phyloP scores from a whole-genome alignment of 805 yeast genomes.

The Candida suzukii region DNA sequence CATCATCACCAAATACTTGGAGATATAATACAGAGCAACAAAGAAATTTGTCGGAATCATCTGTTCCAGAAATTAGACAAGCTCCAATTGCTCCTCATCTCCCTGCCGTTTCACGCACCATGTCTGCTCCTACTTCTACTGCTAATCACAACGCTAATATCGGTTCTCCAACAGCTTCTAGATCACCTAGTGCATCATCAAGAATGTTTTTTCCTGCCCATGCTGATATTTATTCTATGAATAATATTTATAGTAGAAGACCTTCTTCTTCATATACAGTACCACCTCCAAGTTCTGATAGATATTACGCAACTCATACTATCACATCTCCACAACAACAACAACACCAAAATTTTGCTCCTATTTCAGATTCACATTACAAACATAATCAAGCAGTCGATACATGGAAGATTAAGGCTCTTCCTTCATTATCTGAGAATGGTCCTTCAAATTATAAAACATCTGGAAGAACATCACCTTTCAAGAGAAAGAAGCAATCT shows the following conservation, averaged over 20 bases:
- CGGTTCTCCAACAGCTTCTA: too few relatives aligned
- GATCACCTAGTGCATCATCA: too few relatives aligned
- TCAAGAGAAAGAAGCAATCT: conserved; percentile 5
- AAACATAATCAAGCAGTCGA: neutral
- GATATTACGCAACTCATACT: neutral
- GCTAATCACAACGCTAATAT: too few relatives aligned
- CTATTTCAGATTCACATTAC: neutral
- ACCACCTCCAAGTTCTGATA: neutral
- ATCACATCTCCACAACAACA: neutral
- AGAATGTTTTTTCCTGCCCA: neutral
- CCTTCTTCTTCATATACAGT: neutral
- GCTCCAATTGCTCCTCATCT: too few relatives aligned
- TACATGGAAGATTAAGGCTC: neutral
- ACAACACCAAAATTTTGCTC: neutral
- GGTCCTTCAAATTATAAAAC: neutral
- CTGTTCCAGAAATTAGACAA: too few relatives aligned
- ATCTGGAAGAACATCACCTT: neutral
- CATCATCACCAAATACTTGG: too few relatives aligned
- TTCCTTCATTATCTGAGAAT: neutral
- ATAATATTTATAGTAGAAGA: neutral
- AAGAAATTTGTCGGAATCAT: too few relatives aligned
- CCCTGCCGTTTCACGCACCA: too few relatives aligned
- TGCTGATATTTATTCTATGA: neutral
- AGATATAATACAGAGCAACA: too few relatives aligned
- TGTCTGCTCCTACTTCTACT: too few relatives aligned